phyloP scores from a whole-genome alignment of 2,329 filamentous ascomycete genomes.

The Aspergillus texensis region DNA sequence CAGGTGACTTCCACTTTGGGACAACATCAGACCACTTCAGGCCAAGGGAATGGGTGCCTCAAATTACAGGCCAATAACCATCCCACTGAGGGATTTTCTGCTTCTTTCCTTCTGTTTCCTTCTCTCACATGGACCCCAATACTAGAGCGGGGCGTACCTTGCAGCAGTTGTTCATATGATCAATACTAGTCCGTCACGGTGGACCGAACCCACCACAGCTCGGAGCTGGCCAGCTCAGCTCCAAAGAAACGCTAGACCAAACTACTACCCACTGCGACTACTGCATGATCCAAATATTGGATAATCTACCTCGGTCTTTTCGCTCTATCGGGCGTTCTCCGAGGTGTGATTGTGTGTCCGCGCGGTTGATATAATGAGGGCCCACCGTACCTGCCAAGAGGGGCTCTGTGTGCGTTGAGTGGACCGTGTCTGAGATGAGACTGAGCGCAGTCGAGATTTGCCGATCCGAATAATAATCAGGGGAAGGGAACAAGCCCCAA shows the following conservation, averaged over 20 bases:
- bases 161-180: conserved; percentile 6
- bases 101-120: neutral
- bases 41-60: neutral
- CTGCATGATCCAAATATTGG: neutral
- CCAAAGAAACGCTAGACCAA: neutral
- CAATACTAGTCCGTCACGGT: neutral
- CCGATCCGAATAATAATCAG: conserved; percentile 1
- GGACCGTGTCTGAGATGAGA: neutral
- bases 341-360: neutral
- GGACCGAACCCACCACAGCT: conserved; percentile 9
- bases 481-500: neutral
- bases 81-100: neutral
- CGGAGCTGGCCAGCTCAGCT: conserved; percentile 1
- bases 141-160: conserved; percentile 6
- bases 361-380: neutral
- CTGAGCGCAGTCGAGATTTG: neutral
- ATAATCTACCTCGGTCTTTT: conserved; percentile 4
- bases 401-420: neutral
- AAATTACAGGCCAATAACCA: neutral
- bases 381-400: conserved; percentile 11
- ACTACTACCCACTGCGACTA: neutral
- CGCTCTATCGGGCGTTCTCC: conserved; percentile 9
- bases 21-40: neutral
- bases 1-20: neutral
- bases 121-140: neutral